phyloP scores from a whole-genome alignment of 2,329 filamentous ascomycete species.

The Endoconidiophora laricicola region DNA sequence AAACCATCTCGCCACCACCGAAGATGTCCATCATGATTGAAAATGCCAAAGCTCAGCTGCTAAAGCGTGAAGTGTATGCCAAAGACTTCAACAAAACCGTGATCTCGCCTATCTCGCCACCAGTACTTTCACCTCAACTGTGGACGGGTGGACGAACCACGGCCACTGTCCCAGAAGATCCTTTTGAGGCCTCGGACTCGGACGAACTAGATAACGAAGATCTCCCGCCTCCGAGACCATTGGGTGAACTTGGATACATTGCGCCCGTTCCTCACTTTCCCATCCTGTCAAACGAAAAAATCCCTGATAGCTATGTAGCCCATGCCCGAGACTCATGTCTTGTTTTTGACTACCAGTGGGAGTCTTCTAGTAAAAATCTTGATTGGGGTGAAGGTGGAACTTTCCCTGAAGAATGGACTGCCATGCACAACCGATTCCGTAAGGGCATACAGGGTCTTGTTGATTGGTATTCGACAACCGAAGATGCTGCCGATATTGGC shows the following conservation, averaged over 20 bases:
- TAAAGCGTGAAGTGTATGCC: conserved; percentile 56
- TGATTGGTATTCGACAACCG: conserved; percentile 57
- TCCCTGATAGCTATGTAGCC: conserved; percentile 73
- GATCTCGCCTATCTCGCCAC: conserved; percentile 5
- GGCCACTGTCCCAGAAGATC: conserved; percentile 8
- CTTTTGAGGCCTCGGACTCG: conserved; percentile 10
- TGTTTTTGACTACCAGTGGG: conserved; percentile 87
- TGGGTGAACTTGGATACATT: conserved; percentile 34
- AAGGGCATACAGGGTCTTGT: conserved; percentile 63
- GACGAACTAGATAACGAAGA: conserved; percentile 2
- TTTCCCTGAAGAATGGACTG: conserved; percentile 86
- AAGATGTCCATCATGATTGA: conserved; percentile 75
- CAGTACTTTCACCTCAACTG: conserved; percentile 7
- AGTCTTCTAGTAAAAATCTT: conserved; percentile 64
- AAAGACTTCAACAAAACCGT: conserved; percentile 22
- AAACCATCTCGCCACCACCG: conserved; percentile 78
- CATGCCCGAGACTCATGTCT: conserved; percentile 80
- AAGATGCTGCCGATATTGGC: conserved; percentile 34
- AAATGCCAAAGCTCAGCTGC: conserved; percentile 70
- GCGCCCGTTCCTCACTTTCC: conserved; percentile 71
- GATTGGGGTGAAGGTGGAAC: conserved; percentile 78
- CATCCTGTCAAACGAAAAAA: conserved; percentile 60
- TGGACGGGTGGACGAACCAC: conserved; percentile 11
- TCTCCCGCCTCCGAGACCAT: conserved; percentile 17
- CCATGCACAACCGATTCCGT: conserved; percentile 84